Base-by-base conservation (phyloP, 73 alveolate genomes). In the Diophrys appendiculata region DNA sequence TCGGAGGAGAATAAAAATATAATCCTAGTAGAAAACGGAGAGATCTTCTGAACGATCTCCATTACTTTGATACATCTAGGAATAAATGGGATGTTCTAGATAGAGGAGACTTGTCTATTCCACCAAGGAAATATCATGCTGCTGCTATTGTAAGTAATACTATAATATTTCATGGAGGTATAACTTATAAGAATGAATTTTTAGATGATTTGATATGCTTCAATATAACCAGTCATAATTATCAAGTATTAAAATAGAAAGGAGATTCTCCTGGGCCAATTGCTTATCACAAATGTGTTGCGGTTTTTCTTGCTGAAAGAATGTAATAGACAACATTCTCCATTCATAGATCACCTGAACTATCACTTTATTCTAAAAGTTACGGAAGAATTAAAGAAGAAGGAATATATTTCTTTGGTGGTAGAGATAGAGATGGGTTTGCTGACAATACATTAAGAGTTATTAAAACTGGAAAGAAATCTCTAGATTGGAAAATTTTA, bases 351-450 rank as follows among this genome's bases (percentile, higher is more conserved):
- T 77, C 76, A 8, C 67, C 91, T 11, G 85, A 82, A 1, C 54
- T 75, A 74, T 22, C 70, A 30, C 33, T 71, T 23, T 35, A 30
- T 70, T 30, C 80, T 5, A 3, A n/a, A 5, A 75, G 75, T 29
- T 75, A 33, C 31, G 52, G 76, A 26, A 30, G 76, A 54, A 78
- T 68, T 0, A 84, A 68, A 27, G 88, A 84, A 2, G 92, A 84
- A 56, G 92, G 92, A 0, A 78, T 84, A 0, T 84, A 84, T 34
- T 84, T 73, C 82, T 84, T 70, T 67, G 92, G 92, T 5, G 92
- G 92, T 3, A 84, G 78, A 53, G 65, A 81, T 33, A 72, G 76
- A n/a, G 80, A 84, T 60, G 92, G 86, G 11, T 78, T 78, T 29
- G 68, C 83, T 23, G 26, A 70, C 52, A 76, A 69, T 60, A 29